phyloP scores from a whole-genome alignment of 768 basidiomycete species.

The Trametes maxima region DNA sequence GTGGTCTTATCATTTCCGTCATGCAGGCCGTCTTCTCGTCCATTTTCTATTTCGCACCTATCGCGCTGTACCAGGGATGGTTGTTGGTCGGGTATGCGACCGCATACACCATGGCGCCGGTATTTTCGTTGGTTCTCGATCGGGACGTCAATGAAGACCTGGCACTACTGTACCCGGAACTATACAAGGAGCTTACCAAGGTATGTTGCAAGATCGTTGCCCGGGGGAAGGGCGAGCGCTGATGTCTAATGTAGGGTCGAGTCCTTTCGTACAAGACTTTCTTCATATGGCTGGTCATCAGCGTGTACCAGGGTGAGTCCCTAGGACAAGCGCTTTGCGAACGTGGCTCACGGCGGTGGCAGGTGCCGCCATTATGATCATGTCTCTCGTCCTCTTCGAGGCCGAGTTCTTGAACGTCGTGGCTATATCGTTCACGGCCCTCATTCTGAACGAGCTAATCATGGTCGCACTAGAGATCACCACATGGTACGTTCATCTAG shows the following conservation, averaged over 20 bases:
- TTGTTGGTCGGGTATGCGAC: slow-evolving; percentile 96
- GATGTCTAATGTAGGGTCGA: slow-evolving; percentile 65
- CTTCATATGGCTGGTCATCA: slow-evolving; percentile 97
- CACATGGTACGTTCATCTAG: slow-evolving; percentile 64
- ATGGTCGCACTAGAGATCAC: slow-evolving; percentile 99
- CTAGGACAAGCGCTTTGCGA: neutral
- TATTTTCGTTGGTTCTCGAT: slow-evolving; percentile 96
- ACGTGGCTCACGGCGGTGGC: neutral
- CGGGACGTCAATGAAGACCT: slow-evolving; percentile 95
- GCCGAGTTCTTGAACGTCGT: slow-evolving; percentile 98
- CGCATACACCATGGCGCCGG: slow-evolving; percentile 97
- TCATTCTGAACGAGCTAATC: slow-evolving; percentile 95
- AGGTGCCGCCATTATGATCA: slow-evolving; percentile 99
- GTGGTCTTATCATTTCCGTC: slow-evolving; percentile 93
- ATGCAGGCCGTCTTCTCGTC: slow-evolving; percentile 98
- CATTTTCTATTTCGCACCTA: slow-evolving; percentile 93
- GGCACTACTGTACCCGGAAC: slow-evolving; percentile 92
- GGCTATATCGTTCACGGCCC: slow-evolving; percentile 95
- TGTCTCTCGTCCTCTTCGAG: slow-evolving; percentile 95
- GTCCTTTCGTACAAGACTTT: slow-evolving; percentile 97
- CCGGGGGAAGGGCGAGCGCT: neutral
- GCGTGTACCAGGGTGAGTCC: slow-evolving; percentile 85
- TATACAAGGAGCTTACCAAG: slow-evolving; percentile 98
- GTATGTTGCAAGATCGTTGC: slow-evolving; percentile 41
- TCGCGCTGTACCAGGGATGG: slow-evolving; percentile 98